These are phyloP conservation scores for Periconia macrospinosa DNA, from an alignment of 2,329 filamentous ascomycete genomes.

Conservation along the genomic window DNA sequence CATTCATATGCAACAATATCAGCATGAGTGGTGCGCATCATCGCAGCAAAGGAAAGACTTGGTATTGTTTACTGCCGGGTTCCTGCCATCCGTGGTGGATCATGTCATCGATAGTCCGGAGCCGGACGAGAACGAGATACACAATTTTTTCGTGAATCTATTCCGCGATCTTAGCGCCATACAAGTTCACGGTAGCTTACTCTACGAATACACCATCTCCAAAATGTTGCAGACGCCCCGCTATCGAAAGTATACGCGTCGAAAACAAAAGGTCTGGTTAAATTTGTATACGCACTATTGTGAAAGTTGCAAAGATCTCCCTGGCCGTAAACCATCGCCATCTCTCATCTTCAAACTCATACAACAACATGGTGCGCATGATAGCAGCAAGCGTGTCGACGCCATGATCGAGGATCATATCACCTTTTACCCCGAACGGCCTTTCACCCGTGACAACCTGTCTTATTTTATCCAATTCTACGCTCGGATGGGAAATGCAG, in stretches of 20 bases:
- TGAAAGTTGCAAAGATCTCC: conserved; percentile 11
- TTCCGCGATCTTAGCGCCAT: conserved; percentile 23
- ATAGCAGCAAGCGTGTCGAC: conserved; percentile 19
- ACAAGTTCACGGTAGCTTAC: conserved; percentile 17
- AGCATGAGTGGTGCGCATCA: conserved; percentile 23
- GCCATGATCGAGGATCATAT: conserved; percentile 29
- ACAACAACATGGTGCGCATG: conserved; percentile 17
- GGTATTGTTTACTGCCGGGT: conserved; percentile 26
- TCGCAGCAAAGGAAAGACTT: conserved; percentile 15
- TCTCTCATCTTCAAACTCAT: conserved; percentile 24
- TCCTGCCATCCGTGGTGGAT: conserved; percentile 31
- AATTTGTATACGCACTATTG: conserved; percentile 21
- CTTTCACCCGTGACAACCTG: conserved; percentile 22
- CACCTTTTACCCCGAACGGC: conserved; percentile 22
- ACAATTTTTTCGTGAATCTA: conserved; percentile 24
- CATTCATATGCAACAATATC: conserved; percentile 23
- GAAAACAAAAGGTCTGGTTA: conserved; percentile 24
- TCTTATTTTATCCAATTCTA: conserved; percentile 28
- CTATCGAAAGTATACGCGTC: conserved; percentile 31
- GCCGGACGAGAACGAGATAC: conserved; percentile 29
- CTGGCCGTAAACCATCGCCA: conserved; percentile 20
- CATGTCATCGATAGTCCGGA: conserved; percentile 18
- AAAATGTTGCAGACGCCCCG: conserved; percentile 26
- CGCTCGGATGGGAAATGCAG: conserved; percentile 37
- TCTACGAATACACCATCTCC: conserved; percentile 32